A percentile compares a stretch with the other conserved stretches of the same genome.
Evolutionary conservation across 2,329 filamentous ascomycete genomes (phyloP).

Genomic region (Grosmannia huntii): DNA sequence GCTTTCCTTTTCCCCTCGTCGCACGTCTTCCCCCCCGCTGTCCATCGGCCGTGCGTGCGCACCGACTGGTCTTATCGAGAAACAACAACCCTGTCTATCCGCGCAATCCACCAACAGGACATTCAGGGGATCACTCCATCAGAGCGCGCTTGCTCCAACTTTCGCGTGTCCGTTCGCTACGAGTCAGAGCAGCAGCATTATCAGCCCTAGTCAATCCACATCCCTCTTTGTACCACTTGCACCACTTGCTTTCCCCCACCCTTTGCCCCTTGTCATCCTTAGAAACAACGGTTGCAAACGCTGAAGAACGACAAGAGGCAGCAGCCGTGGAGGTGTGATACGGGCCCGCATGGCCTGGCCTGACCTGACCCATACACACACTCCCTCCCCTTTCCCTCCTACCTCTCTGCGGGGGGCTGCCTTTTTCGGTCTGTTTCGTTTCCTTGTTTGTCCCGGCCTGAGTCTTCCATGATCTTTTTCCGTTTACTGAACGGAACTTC

Average conservation of each 20-base stretch:
- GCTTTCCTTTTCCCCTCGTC: background rate
- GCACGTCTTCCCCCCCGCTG: background rate
- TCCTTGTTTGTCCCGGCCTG: conserved; percentile 1
- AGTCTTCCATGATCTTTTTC: background rate
- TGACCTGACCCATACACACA: background rate
- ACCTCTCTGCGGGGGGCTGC: background rate
- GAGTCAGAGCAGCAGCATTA: background rate
- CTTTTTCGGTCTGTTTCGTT: background rate
- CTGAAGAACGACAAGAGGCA: background rate
- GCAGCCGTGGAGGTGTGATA: background rate
- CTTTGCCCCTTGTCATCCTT: background rate
- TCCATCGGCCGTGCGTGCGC: background rate
- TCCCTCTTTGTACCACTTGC: background rate
- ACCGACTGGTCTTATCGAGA: background rate
- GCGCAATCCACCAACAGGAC: background rate
- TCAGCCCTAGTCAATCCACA: background rate
- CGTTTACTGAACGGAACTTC: background rate
- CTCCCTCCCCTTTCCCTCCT: background rate
- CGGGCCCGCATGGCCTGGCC: background rate
- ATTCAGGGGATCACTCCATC: conserved; percentile 9
- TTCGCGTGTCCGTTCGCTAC: conserved; percentile 14
- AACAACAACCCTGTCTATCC: background rate
- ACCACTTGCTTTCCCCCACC: background rate
- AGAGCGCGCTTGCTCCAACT: conserved; percentile 23
- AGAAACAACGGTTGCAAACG: background rate